Percentiles rank a stretch among this genome's conserved stretches.
phyloP scores from a whole-genome alignment of 352 stramenopile genomes.

The Phytophthora hybrid region DNA sequence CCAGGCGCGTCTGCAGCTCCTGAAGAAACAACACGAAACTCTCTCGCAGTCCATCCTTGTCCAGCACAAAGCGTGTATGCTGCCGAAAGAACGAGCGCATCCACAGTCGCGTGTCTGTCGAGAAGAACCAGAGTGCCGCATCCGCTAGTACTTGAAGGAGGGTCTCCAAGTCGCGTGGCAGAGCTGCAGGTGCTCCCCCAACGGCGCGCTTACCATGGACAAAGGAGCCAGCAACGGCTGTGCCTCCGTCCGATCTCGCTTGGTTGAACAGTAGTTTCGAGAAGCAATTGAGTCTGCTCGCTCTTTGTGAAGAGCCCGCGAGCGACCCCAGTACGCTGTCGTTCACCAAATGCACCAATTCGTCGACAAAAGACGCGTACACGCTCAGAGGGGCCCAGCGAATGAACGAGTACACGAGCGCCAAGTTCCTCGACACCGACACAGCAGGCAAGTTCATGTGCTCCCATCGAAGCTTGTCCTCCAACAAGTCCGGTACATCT shows the following conservation, averaged over 20 bases:
- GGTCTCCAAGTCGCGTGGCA: constrained; percentile 43
- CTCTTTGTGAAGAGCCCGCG: constrained; percentile 12
- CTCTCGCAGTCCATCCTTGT: constrained; percentile 51
- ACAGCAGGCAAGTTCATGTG: constrained; percentile 30
- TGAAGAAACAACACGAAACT: constrained; percentile 51
- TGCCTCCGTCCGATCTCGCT: constrained; percentile 12
- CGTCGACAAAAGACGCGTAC: constrained; percentile 59
- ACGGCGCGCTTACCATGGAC: background rate
- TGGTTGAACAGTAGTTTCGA: constrained; percentile 55
- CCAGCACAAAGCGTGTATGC: constrained; percentile 28
- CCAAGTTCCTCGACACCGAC: constrained; percentile 61
- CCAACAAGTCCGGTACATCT: background rate
- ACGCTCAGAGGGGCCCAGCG: constrained; percentile 54
- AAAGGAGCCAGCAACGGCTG: background rate
- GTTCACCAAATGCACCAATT: constrained; percentile 53
- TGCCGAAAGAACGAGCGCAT: constrained; percentile 48
- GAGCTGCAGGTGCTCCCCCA: background rate
- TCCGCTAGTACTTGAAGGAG: constrained; percentile 49
- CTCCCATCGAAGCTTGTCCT: constrained; percentile 31
- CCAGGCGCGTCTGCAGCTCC: constrained; percentile 48
- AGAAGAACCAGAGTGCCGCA: constrained; percentile 57
- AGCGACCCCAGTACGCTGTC: constrained; percentile 42
- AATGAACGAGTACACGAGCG: constrained; percentile 55
- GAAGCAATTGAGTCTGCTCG: constrained; percentile 57
- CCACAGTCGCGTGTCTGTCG: constrained; percentile 47